These are phyloP conservation scores for Corylus heterophylla DNA, from an alignment of 306 rosid species.

Conservation along the genomic window DNA sequence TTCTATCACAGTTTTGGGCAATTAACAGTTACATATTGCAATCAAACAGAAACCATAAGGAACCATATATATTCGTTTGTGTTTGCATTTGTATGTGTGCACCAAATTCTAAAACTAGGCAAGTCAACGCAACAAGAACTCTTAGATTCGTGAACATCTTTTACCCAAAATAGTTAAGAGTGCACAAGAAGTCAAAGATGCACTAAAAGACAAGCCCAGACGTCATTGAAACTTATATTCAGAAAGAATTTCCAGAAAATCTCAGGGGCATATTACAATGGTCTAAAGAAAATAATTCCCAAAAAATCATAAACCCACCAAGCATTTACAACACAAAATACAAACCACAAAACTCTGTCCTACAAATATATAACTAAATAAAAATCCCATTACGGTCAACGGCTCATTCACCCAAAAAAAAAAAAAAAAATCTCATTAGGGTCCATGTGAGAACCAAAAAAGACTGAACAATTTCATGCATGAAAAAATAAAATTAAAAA, in stretches of 20 bases:
- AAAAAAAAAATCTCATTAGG: neutral
- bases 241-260: neutral
- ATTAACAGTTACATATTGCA: too few relatives aligned
- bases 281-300: neutral
- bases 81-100: too few relatives aligned
- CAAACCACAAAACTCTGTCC: neutral
- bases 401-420: too few relatives aligned
- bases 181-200: neutral
- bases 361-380: neutral
- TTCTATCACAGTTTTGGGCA: too few relatives aligned
- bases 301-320: neutral
- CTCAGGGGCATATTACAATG: neutral
- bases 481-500: too few relatives aligned
- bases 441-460: neutral
- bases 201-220: neutral
- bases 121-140: neutral
- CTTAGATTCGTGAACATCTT: neutral
- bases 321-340: neutral
- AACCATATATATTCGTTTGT: neutral
- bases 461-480: neutral
- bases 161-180: neutral
- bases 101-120: neutral
- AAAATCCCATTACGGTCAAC: neutral
- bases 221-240: neutral
- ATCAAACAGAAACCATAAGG: neutral